A percentile compares a stretch with the other conserved stretches of the same genome.
Evolutionary conservation across 192 early-diverging fungal species (phyloP).

Genomic region (Gonapodya sp.): DNA sequence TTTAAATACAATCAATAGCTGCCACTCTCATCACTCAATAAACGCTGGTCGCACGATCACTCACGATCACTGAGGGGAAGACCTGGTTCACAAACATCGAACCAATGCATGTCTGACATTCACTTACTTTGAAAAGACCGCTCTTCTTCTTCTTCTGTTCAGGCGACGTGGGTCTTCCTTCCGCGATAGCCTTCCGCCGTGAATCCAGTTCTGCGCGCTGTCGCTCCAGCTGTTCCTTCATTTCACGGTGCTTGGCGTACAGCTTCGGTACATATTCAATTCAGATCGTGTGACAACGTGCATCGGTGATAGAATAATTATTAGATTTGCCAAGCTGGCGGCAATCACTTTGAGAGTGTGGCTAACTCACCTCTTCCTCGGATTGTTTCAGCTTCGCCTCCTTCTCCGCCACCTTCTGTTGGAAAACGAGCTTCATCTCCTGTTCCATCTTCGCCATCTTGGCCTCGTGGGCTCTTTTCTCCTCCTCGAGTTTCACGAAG

Average conservation of each 20-base stretch:
- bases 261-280: conserved; percentile 38
- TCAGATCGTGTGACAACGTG: conserved; percentile 18
- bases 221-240: conserved; percentile 95
- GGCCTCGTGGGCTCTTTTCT: conserved; percentile 80
- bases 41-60: no score
- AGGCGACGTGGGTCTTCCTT: background rate
- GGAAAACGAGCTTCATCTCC: conserved; percentile 98
- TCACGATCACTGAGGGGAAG: no score
- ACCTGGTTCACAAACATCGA: no score
- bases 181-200: conserved; percentile 55
- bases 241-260: conserved; percentile 92
- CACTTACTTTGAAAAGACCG: background rate
- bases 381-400: conserved; percentile 95
- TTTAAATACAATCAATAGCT: background rate
- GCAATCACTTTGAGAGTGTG: background rate
- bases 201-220: conserved; percentile 89
- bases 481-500: conserved; percentile 76
- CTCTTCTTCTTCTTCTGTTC: conserved; percentile 13
- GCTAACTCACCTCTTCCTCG: conserved; percentile 64
- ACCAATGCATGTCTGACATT: background rate
- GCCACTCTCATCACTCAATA: no score
- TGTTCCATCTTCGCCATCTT: conserved; percentile 97
- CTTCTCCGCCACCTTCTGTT: conserved; percentile 97
- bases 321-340: background rate
- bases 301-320: conserved; percentile 12